phyloP scores from a whole-genome alignment of 1,284 basidiomycete species.

The Mixia osmundae region DNA sequence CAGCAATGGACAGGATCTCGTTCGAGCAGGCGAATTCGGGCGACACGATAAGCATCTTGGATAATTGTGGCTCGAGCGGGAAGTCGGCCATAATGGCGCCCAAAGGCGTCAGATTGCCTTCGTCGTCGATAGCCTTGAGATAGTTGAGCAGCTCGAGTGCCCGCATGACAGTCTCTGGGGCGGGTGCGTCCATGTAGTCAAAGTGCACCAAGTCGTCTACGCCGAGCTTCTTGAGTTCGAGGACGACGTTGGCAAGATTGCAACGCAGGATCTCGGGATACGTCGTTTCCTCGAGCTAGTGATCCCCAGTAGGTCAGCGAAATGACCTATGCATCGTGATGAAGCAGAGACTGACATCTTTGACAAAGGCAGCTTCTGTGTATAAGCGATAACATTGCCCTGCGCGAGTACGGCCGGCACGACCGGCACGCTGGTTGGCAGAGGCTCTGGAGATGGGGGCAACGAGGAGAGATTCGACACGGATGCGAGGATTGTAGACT shows the following conservation, averaged over 20 bases:
- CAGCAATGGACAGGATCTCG: slow-evolving; percentile 80
- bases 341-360: slow-evolving; percentile 31
- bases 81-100: slow-evolving; percentile 97
- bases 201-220: slow-evolving; percentile 49
- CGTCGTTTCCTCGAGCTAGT: slow-evolving; percentile 73
- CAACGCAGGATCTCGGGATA: slow-evolving; percentile 85
- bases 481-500: slow-evolving; percentile 86
- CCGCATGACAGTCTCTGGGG: slow-evolving; percentile 94
- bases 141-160: slow-evolving; percentile 87
- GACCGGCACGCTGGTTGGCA: slow-evolving; percentile 85
- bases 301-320: not conserved
- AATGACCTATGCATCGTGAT: not conserved
- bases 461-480: slow-evolving; percentile 82
- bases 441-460: slow-evolving; percentile 91
- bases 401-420: slow-evolving; percentile 82
- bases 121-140: slow-evolving; percentile 77
- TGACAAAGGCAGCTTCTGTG: slow-evolving; percentile 93
- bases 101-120: slow-evolving; percentile 68
- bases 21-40: slow-evolving; percentile 91
- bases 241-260: slow-evolving; percentile 78
- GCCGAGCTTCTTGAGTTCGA: slow-evolving; percentile 84
- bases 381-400: slow-evolving; percentile 95
- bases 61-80: slow-evolving; percentile 87
- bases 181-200: slow-evolving; percentile 91
- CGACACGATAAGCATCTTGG: slow-evolving; percentile 83